These are phyloP conservation scores for Cryptosporidium xiaoi DNA, from an alignment of 169 alveolate species.

Conservation along the genomic window DNA sequence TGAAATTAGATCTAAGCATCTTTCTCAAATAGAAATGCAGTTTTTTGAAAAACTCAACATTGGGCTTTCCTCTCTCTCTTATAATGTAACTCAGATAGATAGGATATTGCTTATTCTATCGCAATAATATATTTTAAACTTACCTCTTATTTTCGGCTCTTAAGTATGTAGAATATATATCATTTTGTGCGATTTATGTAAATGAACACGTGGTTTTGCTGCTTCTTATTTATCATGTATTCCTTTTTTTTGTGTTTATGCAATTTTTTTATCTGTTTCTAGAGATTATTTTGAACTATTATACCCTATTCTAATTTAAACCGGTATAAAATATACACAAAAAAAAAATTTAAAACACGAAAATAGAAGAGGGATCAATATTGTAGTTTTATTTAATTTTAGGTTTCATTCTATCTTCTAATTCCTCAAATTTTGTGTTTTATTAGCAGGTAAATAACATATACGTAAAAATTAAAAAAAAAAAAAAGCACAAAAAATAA, in stretches of 20 bases:
- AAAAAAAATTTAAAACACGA: neutral
- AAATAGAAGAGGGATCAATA: neutral
- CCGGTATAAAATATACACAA: too few relatives aligned
- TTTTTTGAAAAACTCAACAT: constrained; percentile 17
- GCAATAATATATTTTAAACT: neutral
- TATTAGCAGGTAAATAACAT: neutral
- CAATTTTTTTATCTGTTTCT: too few relatives aligned
- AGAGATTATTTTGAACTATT: too few relatives aligned
- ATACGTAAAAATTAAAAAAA: neutral
- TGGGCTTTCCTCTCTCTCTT: constrained; percentile 22
- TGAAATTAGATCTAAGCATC: constrained; percentile 65
- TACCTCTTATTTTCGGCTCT: neutral
- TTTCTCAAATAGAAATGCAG: constrained; percentile 56
- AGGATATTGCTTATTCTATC: constrained; percentile 32
- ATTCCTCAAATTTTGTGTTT: neutral
- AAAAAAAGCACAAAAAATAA: constrained; percentile 4
- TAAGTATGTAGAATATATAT: neutral
- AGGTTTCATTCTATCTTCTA: neutral
- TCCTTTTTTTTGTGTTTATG: too few relatives aligned
- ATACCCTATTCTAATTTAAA: too few relatives aligned
- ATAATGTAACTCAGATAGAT: constrained; percentile 44
- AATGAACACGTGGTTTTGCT: neutral
- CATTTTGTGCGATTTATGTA: neutral
- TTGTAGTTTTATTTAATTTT: neutral
- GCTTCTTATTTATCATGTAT: neutral